A percentile compares a stretch with the other conserved stretches of the same genome.
Conservation (phyloP, 352 stramenopile genomes). For the Pythium biforme region DNA sequence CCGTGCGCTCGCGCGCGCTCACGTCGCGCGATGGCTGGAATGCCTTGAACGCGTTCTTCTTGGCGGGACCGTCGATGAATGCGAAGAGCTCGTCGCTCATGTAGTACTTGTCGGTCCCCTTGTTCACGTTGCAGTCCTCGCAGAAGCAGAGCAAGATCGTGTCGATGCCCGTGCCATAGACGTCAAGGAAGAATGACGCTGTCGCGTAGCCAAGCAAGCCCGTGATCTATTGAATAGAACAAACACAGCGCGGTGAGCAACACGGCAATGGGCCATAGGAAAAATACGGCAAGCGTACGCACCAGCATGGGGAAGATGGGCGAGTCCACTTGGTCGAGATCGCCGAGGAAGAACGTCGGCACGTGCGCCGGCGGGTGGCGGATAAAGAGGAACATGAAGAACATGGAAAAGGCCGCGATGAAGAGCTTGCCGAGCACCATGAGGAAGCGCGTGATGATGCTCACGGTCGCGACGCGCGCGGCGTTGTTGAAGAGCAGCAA, state of each 20-base stretch:
- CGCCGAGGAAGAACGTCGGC: slow-evolving; percentile 73
- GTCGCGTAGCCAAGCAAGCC: slow-evolving; percentile 69
- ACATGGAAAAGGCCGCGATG: slow-evolving; percentile 74
- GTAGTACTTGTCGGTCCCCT: slow-evolving; percentile 73
- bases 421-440: slow-evolving; percentile 88
- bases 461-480: slow-evolving; percentile 84
- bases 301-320: slow-evolving; percentile 81
- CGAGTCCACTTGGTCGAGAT: slow-evolving; percentile 59
- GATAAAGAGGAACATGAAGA: slow-evolving; percentile 86
- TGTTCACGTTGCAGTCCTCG: slow-evolving; percentile 83
- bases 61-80: slow-evolving; percentile 75
- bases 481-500: slow-evolving; percentile 95
- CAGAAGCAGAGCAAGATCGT: slow-evolving; percentile 88
- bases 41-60: slow-evolving; percentile 70
- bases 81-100: slow-evolving; percentile 82
- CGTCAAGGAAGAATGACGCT: slow-evolving; percentile 75
- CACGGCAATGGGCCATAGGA: neutral
- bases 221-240: slow-evolving; percentile 36
- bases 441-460: slow-evolving; percentile 80
- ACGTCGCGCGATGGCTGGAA: slow-evolving; percentile 42
- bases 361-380: slow-evolving; percentile 48
- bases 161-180: slow-evolving; percentile 84
- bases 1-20: slow-evolving; percentile 21
- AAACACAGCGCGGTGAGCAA: neutral
- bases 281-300: slow-evolving; percentile 13